phyloP scores from a whole-genome alignment of 1,284 basidiomycete genomes.

The Rhodotorula mucilaginosa region DNA sequence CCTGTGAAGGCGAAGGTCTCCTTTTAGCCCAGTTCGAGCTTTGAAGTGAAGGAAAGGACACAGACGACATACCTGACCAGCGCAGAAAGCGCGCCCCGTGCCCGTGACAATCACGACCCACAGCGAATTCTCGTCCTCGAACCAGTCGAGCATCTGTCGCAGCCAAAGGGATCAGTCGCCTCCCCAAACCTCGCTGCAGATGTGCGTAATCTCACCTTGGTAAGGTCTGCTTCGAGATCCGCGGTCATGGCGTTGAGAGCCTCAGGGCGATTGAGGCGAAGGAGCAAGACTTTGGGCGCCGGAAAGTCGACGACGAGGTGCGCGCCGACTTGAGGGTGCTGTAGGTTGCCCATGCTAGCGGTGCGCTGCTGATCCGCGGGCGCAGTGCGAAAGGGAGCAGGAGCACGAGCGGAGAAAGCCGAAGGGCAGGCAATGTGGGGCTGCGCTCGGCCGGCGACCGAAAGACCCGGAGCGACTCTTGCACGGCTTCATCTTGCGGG shows the following conservation, averaged over 20 bases:
- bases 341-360: background rate
- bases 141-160: constrained; percentile 61
- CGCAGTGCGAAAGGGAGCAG: background rate
- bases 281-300: constrained; percentile 63
- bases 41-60: no score
- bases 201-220: no score
- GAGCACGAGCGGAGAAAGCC: background rate
- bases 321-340: constrained; percentile 16
- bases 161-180: no score
- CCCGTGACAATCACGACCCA: constrained; percentile 79
- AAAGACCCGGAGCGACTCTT: background rate
- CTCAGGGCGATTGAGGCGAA: constrained; percentile 72
- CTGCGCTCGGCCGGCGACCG: background rate
- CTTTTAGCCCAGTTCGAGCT: no score
- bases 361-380: background rate
- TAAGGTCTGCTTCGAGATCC: constrained; percentile 16
- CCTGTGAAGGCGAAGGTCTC: background rate
- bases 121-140: constrained; percentile 66
- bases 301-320: constrained; percentile 63
- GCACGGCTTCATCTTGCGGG: background rate
- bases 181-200: no score
- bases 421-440: background rate
- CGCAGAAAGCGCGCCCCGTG: constrained; percentile 71
- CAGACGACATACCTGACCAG: constrained; percentile 72
- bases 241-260: constrained; percentile 67